Percentiles rank a stretch among this genome's conserved stretches.
phyloP scores from a whole-genome alignment of 2,329 filamentous ascomycete species.

The Hypoxylon sp. region DNA sequence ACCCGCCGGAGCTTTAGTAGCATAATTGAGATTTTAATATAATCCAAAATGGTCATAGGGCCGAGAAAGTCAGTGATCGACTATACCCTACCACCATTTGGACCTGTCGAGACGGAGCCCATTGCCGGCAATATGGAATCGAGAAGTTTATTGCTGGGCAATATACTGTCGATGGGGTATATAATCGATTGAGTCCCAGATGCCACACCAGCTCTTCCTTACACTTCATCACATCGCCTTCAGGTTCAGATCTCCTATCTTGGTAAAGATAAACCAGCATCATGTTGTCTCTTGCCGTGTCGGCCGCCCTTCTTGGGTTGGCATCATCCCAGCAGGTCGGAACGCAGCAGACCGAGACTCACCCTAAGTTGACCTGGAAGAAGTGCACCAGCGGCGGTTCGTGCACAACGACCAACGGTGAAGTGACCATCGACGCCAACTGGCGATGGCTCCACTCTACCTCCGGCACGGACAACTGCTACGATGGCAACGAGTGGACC shows the following conservation, averaged over 20 bases:
- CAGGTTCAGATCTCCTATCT: slow-evolving; percentile 36
- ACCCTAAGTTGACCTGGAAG: slow-evolving; percentile 64
- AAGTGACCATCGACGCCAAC: slow-evolving; percentile 66
- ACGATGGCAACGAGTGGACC: slow-evolving; percentile 62
- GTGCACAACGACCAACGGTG: slow-evolving; percentile 61
- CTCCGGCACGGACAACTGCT: slow-evolving; percentile 63
- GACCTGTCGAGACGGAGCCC: slow-evolving; percentile 43
- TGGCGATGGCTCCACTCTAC: slow-evolving; percentile 68
- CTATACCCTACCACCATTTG: slow-evolving; percentile 43
- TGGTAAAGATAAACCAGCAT: slow-evolving; percentile 39
- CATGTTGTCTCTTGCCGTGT: slow-evolving; percentile 52
- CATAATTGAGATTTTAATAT: slow-evolving; percentile 46
- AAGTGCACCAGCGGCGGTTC: slow-evolving; percentile 62
- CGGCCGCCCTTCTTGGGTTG: slow-evolving; percentile 57
- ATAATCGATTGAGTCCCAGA: slow-evolving; percentile 42
- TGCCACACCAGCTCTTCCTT: slow-evolving; percentile 28
- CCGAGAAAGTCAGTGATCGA: slow-evolving; percentile 40
- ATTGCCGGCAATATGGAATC: slow-evolving; percentile 39
- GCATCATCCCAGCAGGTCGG: slow-evolving; percentile 62
- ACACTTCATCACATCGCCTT: slow-evolving; percentile 36
- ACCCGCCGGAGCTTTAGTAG: slow-evolving; percentile 42
- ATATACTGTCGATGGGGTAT: slow-evolving; percentile 39
- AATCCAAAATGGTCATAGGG: slow-evolving; percentile 42
- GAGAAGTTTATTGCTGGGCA: slow-evolving; percentile 30
- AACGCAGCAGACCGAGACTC: slow-evolving; percentile 58